These are phyloP conservation scores for Euclidium syriacum DNA, from an alignment of 345 rosid species.

Conservation along the genomic window DNA sequence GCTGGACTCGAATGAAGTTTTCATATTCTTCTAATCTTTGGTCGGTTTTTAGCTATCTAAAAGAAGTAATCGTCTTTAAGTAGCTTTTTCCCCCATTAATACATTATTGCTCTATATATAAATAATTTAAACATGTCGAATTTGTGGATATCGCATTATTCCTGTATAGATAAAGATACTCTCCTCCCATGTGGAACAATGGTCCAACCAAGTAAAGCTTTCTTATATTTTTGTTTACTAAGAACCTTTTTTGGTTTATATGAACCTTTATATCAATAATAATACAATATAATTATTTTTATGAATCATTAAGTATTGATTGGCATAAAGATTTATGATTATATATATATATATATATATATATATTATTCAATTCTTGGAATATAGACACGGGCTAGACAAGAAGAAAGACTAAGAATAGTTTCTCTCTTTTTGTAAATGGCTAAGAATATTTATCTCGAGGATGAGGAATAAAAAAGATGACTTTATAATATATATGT, in stretches of 20 bases:
- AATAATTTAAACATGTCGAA: conserved; percentile 25
- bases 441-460: conserved; percentile 25
- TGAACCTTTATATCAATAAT: background rate
- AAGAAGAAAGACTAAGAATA: conserved; percentile 24
- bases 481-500: background rate
- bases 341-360: background rate
- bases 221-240: conserved; percentile 15
- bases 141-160: conserved; percentile 18
- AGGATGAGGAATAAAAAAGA: conserved; percentile 11
- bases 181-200: conserved; percentile 25
- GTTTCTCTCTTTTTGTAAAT: conserved; percentile 29
- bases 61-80: conserved; percentile 18
- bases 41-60: conserved; percentile 7
- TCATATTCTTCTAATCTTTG: conserved; percentile 13
- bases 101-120: background rate
- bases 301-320: conserved; percentile 29
- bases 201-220: conserved; percentile 28
- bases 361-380: conserved; percentile 13
- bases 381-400: conserved; percentile 27
- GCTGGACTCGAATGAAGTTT: background rate
- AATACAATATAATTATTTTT: background rate
- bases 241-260: too few relatives aligned
- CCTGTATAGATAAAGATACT: conserved; percentile 14
- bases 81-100: background rate
- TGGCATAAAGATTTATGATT: conserved; percentile 24